Conservation (phyloP, 495 filamentous ascomycete genomes). For the Penicillium dipodomyicola region DNA sequence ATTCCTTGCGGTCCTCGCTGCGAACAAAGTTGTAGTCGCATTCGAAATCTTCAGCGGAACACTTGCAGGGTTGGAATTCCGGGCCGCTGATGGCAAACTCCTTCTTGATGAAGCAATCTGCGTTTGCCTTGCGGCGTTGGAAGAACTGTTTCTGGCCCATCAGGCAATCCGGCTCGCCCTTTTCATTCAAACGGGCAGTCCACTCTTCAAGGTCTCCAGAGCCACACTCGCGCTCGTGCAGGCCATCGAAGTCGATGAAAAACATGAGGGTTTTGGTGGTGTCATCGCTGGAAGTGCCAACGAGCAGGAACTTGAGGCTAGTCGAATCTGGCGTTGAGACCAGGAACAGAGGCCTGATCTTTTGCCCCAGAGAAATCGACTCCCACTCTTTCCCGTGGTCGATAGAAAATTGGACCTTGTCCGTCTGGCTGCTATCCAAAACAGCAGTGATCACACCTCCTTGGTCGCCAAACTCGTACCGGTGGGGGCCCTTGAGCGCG, state of each 20-base stretch:
- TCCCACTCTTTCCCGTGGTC: slow-evolving; percentile 85
- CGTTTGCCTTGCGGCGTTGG: slow-evolving; percentile 74
- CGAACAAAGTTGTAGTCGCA: slow-evolving; percentile 86
- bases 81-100: slow-evolving; percentile 73
- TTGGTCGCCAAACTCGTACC: slow-evolving; percentile 91
- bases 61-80: slow-evolving; percentile 69
- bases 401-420: slow-evolving; percentile 75
- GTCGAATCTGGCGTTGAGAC: slow-evolving; percentile 89
- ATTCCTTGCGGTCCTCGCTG: slow-evolving; percentile 61
- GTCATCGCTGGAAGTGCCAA: slow-evolving; percentile 46
- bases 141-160: slow-evolving; percentile 94
- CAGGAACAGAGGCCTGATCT: slow-evolving; percentile 62
- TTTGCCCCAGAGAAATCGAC: slow-evolving; percentile 57
- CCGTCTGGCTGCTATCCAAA: slow-evolving; percentile 58
- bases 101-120: slow-evolving; percentile 83
- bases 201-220: slow-evolving; percentile 82
- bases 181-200: slow-evolving; percentile 75
- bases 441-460: slow-evolving; percentile 84
- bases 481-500: slow-evolving; percentile 77
- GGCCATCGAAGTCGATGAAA: slow-evolving; percentile 74
- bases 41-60: slow-evolving; percentile 81
- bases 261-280: slow-evolving; percentile 55
- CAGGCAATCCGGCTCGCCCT: slow-evolving; percentile 78
- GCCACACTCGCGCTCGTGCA: slow-evolving; percentile 79
- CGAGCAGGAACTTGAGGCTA: slow-evolving; percentile 81